These are phyloP conservation scores for Albatrellus ellisii DNA, from an alignment of 768 basidiomycete genomes.

Conservation along the genomic window DNA sequence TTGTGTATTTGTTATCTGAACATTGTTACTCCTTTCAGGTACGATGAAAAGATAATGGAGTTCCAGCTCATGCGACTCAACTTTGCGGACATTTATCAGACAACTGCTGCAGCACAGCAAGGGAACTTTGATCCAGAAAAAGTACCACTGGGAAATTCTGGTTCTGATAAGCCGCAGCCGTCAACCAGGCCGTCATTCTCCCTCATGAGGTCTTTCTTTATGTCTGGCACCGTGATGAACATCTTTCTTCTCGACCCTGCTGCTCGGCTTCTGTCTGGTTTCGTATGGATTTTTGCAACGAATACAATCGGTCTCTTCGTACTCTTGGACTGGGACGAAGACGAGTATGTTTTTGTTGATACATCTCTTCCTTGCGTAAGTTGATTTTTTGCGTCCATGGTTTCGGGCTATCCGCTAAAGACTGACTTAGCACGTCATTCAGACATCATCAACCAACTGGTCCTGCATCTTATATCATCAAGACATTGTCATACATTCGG, in stretches of 20 bases:
- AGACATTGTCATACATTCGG: conserved; percentile 63
- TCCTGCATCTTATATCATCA: conserved; percentile 57
- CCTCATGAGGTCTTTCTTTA: conserved; percentile 48
- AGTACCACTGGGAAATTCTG: too few relatives aligned
- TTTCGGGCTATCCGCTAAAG: too few relatives aligned
- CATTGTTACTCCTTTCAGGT: conserved; percentile 6
- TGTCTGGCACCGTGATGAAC: conserved; percentile 61
- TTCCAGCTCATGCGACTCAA: conserved; percentile 58
- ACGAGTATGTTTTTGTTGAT: conserved; percentile 60
- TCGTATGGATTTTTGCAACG: conserved; percentile 48
- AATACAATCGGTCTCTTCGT: conserved; percentile 50
- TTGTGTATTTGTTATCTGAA: background rate
- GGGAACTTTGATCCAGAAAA: too few relatives aligned
- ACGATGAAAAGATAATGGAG: conserved; percentile 50
- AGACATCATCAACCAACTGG: conserved; percentile 65
- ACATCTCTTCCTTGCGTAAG: conserved; percentile 63
- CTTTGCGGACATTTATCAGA: conserved; percentile 29
- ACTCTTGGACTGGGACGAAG: conserved; percentile 50
- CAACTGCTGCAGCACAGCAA: too few relatives aligned
- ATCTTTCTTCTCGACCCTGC: conserved; percentile 62
- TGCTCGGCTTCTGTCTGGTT: conserved; percentile 46
- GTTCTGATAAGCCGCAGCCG: too few relatives aligned
- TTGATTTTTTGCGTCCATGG: conserved; percentile 11
- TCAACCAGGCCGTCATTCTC: conserved; percentile 33
- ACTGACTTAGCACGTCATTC: conserved; percentile 1